phyloP scores from a whole-genome alignment of 2,329 filamentous ascomycete genomes.

The Colletotrichum cuscutae region DNA sequence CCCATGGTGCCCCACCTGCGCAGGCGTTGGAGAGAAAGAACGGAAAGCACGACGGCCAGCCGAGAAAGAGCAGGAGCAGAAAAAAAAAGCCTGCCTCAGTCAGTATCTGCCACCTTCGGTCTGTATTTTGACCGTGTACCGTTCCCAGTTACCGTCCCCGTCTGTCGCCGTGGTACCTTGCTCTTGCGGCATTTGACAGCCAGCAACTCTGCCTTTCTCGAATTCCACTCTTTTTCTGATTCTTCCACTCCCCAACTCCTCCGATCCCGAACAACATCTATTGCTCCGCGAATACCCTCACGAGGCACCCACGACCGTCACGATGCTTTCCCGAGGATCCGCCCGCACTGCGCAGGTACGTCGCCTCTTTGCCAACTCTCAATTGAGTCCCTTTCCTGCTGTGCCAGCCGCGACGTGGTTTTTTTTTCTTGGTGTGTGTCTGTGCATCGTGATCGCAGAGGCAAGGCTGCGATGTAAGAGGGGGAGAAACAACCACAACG shows the following conservation, averaged over 20 bases:
- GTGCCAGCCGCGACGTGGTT: neutral
- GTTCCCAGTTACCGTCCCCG: constrained; percentile 1
- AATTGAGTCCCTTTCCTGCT: constrained; percentile 6
- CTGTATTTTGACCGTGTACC: constrained; percentile 10
- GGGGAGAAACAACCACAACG: neutral
- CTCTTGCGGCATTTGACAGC: constrained; percentile 31
- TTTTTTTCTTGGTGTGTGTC: constrained; percentile 8
- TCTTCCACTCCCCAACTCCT: constrained; percentile 14
- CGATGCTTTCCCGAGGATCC: constrained; percentile 70
- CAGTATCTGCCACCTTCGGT: neutral
- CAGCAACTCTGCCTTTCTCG: constrained; percentile 8
- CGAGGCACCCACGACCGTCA: constrained; percentile 40
- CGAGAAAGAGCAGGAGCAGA: neutral
- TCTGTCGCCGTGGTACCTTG: constrained; percentile 5
- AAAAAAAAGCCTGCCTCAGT: neutral
- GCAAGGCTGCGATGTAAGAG: constrained; percentile 1
- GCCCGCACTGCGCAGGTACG: constrained; percentile 67
- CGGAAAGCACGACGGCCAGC: too few relatives aligned
- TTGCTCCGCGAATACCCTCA: constrained; percentile 31
- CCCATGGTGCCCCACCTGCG: too few relatives aligned
- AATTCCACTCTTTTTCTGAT: constrained; percentile 31
- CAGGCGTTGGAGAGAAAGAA: neutral
- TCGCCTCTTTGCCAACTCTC: constrained; percentile 35
- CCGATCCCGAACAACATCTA: constrained; percentile 15
- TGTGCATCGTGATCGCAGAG: neutral